These are phyloP conservation scores for Cyberlindnera mrakii DNA, from an alignment of 805 yeast species.

Conservation along the genomic window DNA sequence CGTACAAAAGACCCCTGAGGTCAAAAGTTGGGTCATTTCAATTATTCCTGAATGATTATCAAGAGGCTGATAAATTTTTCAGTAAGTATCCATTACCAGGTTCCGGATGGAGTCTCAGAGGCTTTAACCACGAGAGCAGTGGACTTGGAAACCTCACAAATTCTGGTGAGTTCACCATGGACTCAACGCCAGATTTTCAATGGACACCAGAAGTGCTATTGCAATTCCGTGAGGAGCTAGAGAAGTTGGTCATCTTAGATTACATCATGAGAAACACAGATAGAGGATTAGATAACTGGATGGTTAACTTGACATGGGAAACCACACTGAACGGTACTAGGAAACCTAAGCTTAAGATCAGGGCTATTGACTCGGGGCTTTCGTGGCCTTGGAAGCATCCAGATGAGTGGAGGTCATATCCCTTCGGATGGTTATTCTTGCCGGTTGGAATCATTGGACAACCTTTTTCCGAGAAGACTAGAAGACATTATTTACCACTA, in stretches of 20 bases:
- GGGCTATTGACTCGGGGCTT: conserved; percentile 72
- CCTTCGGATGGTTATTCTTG: conserved; percentile 71
- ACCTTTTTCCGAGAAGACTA: conserved; percentile 53
- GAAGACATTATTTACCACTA: conserved; percentile 50
- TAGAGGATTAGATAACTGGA: conserved; percentile 73
- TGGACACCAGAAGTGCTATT: conserved; percentile 48
- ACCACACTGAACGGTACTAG: conserved; percentile 14
- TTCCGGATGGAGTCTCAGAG: conserved; percentile 17
- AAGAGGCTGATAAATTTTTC: conserved; percentile 57
- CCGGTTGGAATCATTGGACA: conserved; percentile 60
- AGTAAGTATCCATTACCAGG: conserved; percentile 51
- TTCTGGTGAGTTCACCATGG: conserved; percentile 3
- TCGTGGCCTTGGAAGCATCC: conserved; percentile 82
- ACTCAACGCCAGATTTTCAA: conserved; percentile 27
- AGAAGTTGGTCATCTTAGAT: conserved; percentile 64
- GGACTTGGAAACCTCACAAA: background rate
- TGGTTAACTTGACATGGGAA: conserved; percentile 52
- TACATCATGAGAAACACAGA: conserved; percentile 73
- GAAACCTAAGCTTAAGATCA: conserved; percentile 43
- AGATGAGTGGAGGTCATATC: conserved; percentile 75
- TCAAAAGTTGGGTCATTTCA: conserved; percentile 64
- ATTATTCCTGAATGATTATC: conserved; percentile 50
- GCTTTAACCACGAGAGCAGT: background rate
- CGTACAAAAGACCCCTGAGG: conserved; percentile 24
- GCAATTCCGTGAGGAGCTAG: conserved; percentile 56